Percentiles rank a stretch among this genome's conserved stretches.
These are phyloP conservation scores for Xeromyces bisporus DNA, from an alignment of 495 filamentous ascomycete genomes.

Conservation along the genomic window DNA sequence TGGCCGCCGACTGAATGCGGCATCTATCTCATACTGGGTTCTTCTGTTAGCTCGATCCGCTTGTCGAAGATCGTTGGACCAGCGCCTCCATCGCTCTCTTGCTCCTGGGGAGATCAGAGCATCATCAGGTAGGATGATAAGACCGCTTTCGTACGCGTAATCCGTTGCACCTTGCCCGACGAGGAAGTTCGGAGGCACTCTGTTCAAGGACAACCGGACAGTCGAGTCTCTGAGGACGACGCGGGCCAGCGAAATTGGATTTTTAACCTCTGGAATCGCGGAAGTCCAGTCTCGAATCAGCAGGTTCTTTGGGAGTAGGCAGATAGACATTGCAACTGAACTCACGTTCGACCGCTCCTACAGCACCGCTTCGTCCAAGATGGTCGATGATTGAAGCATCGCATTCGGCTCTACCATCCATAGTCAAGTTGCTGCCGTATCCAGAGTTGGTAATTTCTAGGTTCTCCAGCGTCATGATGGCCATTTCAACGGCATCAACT, in stretches of 20 bases:
- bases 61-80: slow-evolving; percentile 55
- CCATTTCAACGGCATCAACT: slow-evolving; percentile 82
- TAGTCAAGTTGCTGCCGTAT: slow-evolving; percentile 85
- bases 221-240: slow-evolving; percentile 60
- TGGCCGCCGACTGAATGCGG: too few relatives aligned
- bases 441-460: slow-evolving; percentile 92
- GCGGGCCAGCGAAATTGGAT: slow-evolving; percentile 78
- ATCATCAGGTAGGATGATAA: slow-evolving; percentile 54
- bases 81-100: slow-evolving; percentile 53
- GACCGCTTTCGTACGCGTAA: slow-evolving; percentile 64
- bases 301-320: not conserved
- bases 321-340: too few relatives aligned
- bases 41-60: slow-evolving; percentile 22
- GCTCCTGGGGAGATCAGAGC: slow-evolving; percentile 57
- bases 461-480: slow-evolving; percentile 75
- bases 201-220: slow-evolving; percentile 54
- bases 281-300: slow-evolving; percentile 1
- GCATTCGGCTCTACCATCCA: slow-evolving; percentile 81
- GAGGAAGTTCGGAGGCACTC: slow-evolving; percentile 85
- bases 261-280: slow-evolving; percentile 56
- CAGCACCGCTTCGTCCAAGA: slow-evolving; percentile 76
- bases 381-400: slow-evolving; percentile 90
- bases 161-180: slow-evolving; percentile 68
- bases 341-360: slow-evolving; percentile 77
- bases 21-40: slow-evolving; percentile 6